Evolutionary conservation across 1,284 basidiomycete genomes (phyloP), one percentile per base, ranked within the genome.

Genomic region (Tremellales sp.): DNA sequence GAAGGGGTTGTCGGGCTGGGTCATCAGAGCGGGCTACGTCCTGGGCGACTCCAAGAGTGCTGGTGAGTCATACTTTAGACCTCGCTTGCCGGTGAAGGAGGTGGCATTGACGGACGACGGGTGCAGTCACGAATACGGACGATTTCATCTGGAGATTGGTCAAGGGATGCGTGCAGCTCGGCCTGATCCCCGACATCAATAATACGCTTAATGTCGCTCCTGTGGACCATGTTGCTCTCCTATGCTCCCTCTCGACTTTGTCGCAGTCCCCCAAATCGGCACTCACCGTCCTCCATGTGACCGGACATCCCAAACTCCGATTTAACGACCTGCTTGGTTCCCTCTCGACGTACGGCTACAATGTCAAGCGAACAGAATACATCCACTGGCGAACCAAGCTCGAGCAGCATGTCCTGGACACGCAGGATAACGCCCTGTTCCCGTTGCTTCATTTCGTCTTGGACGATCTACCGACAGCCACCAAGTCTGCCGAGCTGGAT

Each of bases 141-240:
- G 95, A 99, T 72, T 99, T 99, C 74, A 81, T 99, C 47, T 97
- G 94, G 93, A 83, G 95, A 18, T 78, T 99, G 68, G 89, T 97
- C 68, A 98, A 98, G 74, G 95, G 95, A 21, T 97, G 92, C 68
- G 80, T 95, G 39, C 95, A 99, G 71, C 83, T 98, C 5, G 94
- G 94, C 3, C 80, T 92, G 35, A 84, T 93, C 2, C 95, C 95
- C 1, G 89, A 99, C 68, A 97, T 99, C 72, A 91, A 97, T 78
- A 99, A 99, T 74, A 86, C 88, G 3, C 81, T 98, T 66, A 98
- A 98, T 75, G 94, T 97, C 87, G 88, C 93, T 16, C 95, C 95
- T 0, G 95, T 98, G 24, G 88, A 98, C 72, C 89, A 95, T 67
- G 94, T 99, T 52, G 93, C 95, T 1, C 79, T 83, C 3, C 85